These are phyloP conservation scores for Pythium angustatum DNA, from an alignment of 352 stramenopile species.

Conservation along the genomic window DNA sequence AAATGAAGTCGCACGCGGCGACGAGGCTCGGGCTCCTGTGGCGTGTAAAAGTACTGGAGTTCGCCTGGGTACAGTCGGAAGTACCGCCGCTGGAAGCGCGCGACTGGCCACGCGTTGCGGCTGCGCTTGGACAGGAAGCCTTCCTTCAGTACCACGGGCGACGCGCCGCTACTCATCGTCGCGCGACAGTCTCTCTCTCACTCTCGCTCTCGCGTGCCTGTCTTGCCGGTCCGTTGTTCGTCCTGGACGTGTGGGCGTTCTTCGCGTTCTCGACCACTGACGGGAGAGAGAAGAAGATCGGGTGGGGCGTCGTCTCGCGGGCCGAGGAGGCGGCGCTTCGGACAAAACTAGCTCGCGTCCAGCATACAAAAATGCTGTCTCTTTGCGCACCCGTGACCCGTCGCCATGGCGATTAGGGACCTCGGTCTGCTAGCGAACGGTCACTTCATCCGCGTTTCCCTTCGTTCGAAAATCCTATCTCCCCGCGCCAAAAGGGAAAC, in stretches of 20 bases:
- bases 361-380: not conserved
- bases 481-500: not conserved
- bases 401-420: conserved; percentile 2
- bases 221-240: too few relatives aligned
- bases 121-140: conserved; percentile 74
- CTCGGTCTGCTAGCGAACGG: not conserved
- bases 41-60: conserved; percentile 57
- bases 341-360: not conserved
- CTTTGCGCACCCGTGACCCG: too few relatives aligned
- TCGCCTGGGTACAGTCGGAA: conserved; percentile 66
- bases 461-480: not conserved
- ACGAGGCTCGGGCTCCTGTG: conserved; percentile 35
- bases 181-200: not conserved
- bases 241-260: too few relatives aligned
- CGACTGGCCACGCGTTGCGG: conserved; percentile 21
- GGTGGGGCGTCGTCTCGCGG: too few relatives aligned
- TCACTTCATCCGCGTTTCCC: not conserved
- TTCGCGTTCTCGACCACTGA: not conserved
- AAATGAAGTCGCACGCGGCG: conserved; percentile 50
- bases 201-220: not conserved
- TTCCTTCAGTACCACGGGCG: conserved; percentile 58
- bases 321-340: too few relatives aligned
- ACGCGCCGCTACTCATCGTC: conserved; percentile 24
- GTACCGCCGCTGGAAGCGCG: conserved; percentile 57
- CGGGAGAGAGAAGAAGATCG: conserved; percentile 7